A percentile compares a stretch with the other conserved stretches of the same genome.
Evolutionary conservation across 2,329 filamentous ascomycete genomes (phyloP).

Genomic region (Talaromyces sp.): DNA sequence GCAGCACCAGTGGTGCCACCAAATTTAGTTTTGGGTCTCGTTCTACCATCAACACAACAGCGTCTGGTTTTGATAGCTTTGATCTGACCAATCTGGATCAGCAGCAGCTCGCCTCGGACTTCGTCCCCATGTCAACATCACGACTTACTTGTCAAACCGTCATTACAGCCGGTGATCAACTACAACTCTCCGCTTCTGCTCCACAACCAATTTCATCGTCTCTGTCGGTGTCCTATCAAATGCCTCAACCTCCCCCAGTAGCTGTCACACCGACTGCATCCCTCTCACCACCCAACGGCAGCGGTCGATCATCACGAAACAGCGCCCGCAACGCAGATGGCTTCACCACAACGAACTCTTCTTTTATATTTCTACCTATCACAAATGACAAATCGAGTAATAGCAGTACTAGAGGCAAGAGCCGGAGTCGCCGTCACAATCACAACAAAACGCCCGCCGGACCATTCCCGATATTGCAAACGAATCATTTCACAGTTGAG

Average conservation of each 20-base stretch:
- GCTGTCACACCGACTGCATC: neutral
- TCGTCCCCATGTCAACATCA: neutral
- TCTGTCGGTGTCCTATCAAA: neutral
- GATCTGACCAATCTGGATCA: neutral
- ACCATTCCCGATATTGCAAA: constrained; percentile 15
- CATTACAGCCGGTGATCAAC: constrained; percentile 15
- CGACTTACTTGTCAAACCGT: constrained; percentile 8
- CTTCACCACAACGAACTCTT: constrained; percentile 4
- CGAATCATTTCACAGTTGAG: constrained; percentile 17
- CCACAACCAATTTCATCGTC: neutral
- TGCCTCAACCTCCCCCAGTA: neutral
- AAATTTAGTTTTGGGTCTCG: neutral
- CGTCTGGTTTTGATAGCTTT: neutral
- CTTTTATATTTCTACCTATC: constrained; percentile 2
- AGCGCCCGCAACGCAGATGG: neutral
- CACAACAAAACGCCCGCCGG: neutral
- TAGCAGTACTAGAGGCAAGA: neutral
- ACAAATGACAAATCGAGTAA: neutral
- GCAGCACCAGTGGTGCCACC: neutral
- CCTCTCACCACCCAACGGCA: neutral
- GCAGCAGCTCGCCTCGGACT: neutral
- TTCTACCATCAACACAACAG: neutral
- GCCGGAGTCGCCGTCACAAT: neutral
- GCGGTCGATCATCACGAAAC: constrained; percentile 7
- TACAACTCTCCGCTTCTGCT: neutral